These are phyloP conservation scores for Gonapodya prolifera DNA, from an alignment of 192 early-diverging fungal species.

Conservation along the genomic window DNA sequence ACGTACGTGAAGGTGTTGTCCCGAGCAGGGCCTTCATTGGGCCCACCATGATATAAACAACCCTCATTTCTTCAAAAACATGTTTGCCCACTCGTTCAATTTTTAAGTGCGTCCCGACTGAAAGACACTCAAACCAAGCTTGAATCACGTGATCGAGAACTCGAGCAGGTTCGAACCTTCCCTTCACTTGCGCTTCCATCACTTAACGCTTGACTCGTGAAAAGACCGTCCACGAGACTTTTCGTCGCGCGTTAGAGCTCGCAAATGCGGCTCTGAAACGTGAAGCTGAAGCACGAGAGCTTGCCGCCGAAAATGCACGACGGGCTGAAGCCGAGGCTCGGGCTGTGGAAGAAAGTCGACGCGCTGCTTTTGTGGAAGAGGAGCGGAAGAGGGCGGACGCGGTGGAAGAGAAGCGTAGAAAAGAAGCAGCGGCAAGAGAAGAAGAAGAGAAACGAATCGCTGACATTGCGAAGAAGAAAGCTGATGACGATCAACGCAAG, in stretches of 20 bases:
- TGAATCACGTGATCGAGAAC: background rate
- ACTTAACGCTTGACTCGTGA: background rate
- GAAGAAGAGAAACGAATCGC: background rate
- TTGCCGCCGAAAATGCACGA: background rate
- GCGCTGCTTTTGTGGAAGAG: background rate
- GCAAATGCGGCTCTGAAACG: background rate
- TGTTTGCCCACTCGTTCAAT: background rate
- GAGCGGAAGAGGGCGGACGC: background rate
- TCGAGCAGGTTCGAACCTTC: background rate
- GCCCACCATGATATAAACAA: too few species aligned
- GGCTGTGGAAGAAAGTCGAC: background rate
- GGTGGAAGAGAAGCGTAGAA: background rate
- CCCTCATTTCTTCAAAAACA: background rate
- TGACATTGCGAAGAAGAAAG: background rate
- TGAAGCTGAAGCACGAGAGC: background rate
- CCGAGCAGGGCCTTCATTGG: too few species aligned
- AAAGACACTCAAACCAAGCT: background rate
- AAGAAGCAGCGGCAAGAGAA: background rate
- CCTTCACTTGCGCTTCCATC: background rate
- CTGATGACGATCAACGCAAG: background rate
- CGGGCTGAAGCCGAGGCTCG: background rate
- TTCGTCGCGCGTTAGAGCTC: background rate
- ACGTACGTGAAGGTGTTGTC: background rate
- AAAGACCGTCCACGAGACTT: background rate
- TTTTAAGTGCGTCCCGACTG: background rate